A percentile compares a stretch with the other conserved stretches of the same genome.
phyloP scores from a whole-genome alignment of 768 basidiomycete species.

The Chlorophyllum brunneum region DNA sequence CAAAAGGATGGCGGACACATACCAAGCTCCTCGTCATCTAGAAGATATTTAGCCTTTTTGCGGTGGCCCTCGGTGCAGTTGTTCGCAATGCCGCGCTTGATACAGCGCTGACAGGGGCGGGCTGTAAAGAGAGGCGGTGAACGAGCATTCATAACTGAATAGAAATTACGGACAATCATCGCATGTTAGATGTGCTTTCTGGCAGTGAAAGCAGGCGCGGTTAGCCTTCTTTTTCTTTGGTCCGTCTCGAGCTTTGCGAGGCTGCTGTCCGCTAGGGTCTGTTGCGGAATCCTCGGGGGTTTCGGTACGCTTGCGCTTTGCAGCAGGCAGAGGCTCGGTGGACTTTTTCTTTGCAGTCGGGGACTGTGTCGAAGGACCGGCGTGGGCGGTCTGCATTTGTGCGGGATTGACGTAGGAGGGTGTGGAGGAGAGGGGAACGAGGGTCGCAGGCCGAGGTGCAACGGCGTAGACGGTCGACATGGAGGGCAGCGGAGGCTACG shows the following conservation, averaged over 20 bases:
- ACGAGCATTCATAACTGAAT: slow-evolving; percentile 2
- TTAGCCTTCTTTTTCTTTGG: slow-evolving; percentile 95
- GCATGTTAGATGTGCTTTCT: slow-evolving; percentile 97
- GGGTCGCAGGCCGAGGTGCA: slow-evolving; percentile 31
- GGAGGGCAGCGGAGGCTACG: slow-evolving; percentile 19
- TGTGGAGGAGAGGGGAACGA: slow-evolving; percentile 21
- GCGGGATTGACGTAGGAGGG: slow-evolving; percentile 38
- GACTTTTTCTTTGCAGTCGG: slow-evolving; percentile 35
- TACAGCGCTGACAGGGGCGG: slow-evolving; percentile 92
- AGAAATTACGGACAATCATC: slow-evolving; percentile 76
- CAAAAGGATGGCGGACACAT: slow-evolving; percentile 24
- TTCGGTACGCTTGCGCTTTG: slow-evolving; percentile 62
- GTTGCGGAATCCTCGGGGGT: slow-evolving; percentile 54
- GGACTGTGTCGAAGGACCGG: slow-evolving; percentile 35
- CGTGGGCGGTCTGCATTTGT: slow-evolving; percentile 41
- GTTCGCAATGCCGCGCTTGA: slow-evolving; percentile 87
- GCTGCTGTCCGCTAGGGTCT: slow-evolving; percentile 36
- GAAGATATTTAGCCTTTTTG: slow-evolving; percentile 97
- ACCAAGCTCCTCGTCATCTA: slow-evolving; percentile 94
- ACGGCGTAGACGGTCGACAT: slow-evolving; percentile 36
- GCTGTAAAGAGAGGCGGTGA: slow-evolving; percentile 48
- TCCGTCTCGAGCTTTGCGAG: slow-evolving; percentile 61
- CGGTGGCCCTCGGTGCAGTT: slow-evolving; percentile 92
- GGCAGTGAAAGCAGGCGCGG: slow-evolving; percentile 92
- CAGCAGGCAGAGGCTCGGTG: slow-evolving; percentile 22